Evolutionary conservation across 306 rosid species (phyloP), one percentile per base, ranked within the genome.

Genomic region (Vigna radiata): DNA sequence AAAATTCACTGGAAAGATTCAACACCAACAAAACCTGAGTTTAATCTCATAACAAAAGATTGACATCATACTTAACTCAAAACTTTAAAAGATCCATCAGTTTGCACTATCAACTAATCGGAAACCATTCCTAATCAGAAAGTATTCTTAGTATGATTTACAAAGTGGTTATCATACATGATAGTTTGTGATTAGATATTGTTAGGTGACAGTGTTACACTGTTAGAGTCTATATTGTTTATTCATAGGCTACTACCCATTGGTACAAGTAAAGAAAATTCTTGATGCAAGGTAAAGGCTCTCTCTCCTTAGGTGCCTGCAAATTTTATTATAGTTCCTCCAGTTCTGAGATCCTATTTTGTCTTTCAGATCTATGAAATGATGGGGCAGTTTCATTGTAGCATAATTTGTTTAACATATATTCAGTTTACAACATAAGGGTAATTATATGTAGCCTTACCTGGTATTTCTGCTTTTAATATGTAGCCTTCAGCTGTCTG

Each of bases 391-490:
- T 66, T 37, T 69, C 49, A 47, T 77, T 43, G 72, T 71, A 62
- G 61, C 87, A 83, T 81, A 25, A 44, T 74, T 63, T 66, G 68
- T 77, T 65, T 18, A 62, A 8, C 64, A 71, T 54, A 66, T 18
- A 17, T 68, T 83, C 25, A 43, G 69, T 70, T 41, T 25, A 58
- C 58, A 43, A 47, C 29, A 48, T 47, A 33, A 77, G 73, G 56
- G 49, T 43, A 52, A 17, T 25, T 52, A 9, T n/a, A n/a, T n/a
- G n/a, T n/a, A n/a, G 58, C 65, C 53, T 50, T 86, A 95, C 97
- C 98, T 62, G 90, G 96, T 72, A 86, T 63, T 76, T 95, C 98
- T 25, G 92, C 92, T 85, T 89, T 91, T 47, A 95, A 83, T n/a
- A 79, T 64, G 63, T 92, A 92, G 6, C 87, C 92, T 56, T 87